Conservation (phyloP, 163 green algal genomes). For the Prototheca stagnorum region DNA sequence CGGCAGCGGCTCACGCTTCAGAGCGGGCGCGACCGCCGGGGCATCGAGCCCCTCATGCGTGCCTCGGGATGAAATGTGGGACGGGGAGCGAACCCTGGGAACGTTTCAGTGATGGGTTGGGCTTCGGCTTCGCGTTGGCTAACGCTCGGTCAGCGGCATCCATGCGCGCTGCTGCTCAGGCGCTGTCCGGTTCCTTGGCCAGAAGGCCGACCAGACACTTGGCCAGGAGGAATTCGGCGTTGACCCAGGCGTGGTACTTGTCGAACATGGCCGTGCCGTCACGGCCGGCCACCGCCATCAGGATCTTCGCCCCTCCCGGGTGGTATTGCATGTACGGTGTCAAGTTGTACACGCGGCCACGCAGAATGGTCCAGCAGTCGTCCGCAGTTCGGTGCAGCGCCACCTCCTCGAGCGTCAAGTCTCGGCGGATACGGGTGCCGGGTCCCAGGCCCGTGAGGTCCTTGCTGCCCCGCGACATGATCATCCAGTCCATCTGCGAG, state of each 20-base stretch:
- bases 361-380: conserved; percentile 55
- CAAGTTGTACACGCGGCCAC: conserved; percentile 84
- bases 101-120: no score
- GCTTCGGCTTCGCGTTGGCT: no score
- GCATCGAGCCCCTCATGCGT: no score
- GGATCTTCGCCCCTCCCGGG: conserved; percentile 61
- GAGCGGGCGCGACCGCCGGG: no score
- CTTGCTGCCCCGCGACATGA: conserved; percentile 18
- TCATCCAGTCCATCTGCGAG: conserved; percentile 76
- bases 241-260: conserved; percentile 79
- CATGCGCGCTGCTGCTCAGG: no score
- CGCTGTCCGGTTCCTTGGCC: no score
- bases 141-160: no score
- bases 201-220: conserved; percentile 63
- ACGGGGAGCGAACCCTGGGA: no score
- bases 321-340: conserved; percentile 77
- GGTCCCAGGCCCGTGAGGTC: conserved; percentile 40
- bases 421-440: conserved; percentile 14
- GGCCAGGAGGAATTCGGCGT: conserved; percentile 62
- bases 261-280: conserved; percentile 79
- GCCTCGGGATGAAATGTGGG: no score
- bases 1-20: no score
- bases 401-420: conserved; percentile 68
- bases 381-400: conserved; percentile 43
- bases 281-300: conserved; percentile 59